A percentile compares a stretch with the other conserved stretches of the same genome.
Evolutionary conservation across 2,329 filamentous ascomycete species (phyloP).

Genomic region (Diplodia seriata): DNA sequence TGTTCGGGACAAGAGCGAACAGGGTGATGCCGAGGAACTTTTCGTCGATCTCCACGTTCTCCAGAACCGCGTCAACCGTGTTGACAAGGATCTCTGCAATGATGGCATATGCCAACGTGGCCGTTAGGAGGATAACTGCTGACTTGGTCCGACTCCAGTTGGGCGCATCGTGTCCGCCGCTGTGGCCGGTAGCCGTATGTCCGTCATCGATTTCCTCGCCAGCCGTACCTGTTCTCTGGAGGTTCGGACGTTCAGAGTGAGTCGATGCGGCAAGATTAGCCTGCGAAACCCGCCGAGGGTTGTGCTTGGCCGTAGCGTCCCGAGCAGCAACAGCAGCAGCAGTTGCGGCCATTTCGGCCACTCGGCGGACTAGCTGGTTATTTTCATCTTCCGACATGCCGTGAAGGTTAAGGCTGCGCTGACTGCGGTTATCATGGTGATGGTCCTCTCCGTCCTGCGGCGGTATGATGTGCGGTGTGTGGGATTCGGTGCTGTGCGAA

Average conservation of each 20-base stretch:
- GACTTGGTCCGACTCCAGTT: slow-evolving; percentile 97
- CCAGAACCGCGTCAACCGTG: slow-evolving; percentile 94
- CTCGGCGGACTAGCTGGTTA: slow-evolving; percentile 78
- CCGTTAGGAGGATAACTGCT: slow-evolving; percentile 83
- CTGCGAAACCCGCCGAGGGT: slow-evolving; percentile 59
- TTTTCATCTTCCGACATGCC: slow-evolving; percentile 85
- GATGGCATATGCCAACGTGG: slow-evolving; percentile 91
- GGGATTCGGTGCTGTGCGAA: slow-evolving; percentile 34
- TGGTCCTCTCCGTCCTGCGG: slow-evolving; percentile 44
- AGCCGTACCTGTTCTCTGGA: slow-evolving; percentile 48
- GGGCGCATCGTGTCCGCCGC: slow-evolving; percentile 93
- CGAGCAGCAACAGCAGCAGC: slow-evolving; percentile 86
- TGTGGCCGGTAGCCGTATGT: slow-evolving; percentile 42
- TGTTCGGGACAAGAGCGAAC: slow-evolving; percentile 96
- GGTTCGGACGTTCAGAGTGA: slow-evolving; percentile 48
- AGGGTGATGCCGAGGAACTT: slow-evolving; percentile 97
- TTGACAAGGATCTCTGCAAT: slow-evolving; percentile 97
- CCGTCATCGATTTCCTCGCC: slow-evolving; percentile 57
- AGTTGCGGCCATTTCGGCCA: slow-evolving; percentile 92
- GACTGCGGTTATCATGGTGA: slow-evolving; percentile 49
- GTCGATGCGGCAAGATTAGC: slow-evolving; percentile 47
- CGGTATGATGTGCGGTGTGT: slow-evolving; percentile 47
- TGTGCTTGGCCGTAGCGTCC: slow-evolving; percentile 66
- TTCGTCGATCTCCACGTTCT: slow-evolving; percentile 89
- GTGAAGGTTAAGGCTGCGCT: slow-evolving; percentile 58